phyloP scores from a whole-genome alignment of 345 rosid genomes.

The Viola odorata region DNA sequence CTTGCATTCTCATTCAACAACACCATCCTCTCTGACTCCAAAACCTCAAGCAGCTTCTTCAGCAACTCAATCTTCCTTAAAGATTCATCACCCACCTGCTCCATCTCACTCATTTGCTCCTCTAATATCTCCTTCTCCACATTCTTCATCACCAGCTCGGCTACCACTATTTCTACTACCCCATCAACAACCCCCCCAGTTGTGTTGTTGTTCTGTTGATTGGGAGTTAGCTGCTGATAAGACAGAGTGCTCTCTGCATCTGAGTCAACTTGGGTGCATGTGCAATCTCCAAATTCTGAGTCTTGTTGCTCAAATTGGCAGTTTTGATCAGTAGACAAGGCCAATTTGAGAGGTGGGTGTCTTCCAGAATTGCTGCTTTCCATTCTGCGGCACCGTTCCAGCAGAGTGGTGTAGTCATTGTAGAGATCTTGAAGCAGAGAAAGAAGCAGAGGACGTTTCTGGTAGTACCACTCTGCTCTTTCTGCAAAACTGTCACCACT shows the following conservation, averaged over 20 bases:
- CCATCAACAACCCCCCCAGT: constrained; percentile 18
- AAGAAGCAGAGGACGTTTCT: constrained; percentile 56
- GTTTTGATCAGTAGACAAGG: background rate
- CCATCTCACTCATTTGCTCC: constrained; percentile 35
- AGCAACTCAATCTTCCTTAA: constrained; percentile 47
- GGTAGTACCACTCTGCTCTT: constrained; percentile 68
- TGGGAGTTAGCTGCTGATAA: constrained; percentile 27
- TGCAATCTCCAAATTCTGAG: constrained; percentile 6
- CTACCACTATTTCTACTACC: constrained; percentile 41
- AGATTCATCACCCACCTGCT: constrained; percentile 31
- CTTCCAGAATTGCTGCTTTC: constrained; percentile 7
- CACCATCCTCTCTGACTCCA: constrained; percentile 64
- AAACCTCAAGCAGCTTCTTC: constrained; percentile 53
- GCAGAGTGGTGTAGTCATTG: constrained; percentile 44
- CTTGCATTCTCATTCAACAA: constrained; percentile 48
- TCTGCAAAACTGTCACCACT: constrained; percentile 52
- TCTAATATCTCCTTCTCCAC: constrained; percentile 46
- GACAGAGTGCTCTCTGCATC: constrained; percentile 44
- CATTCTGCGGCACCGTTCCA: constrained; percentile 33
- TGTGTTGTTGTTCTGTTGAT: background rate
- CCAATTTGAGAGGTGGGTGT: background rate
- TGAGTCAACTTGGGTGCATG: constrained; percentile 21
- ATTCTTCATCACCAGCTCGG: constrained; percentile 41
- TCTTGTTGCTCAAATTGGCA: constrained; percentile 2
- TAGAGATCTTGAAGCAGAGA: constrained; percentile 56